Base-by-base conservation (phyloP, 306 rosid genomes). In the Cucurbita maxima region DNA sequence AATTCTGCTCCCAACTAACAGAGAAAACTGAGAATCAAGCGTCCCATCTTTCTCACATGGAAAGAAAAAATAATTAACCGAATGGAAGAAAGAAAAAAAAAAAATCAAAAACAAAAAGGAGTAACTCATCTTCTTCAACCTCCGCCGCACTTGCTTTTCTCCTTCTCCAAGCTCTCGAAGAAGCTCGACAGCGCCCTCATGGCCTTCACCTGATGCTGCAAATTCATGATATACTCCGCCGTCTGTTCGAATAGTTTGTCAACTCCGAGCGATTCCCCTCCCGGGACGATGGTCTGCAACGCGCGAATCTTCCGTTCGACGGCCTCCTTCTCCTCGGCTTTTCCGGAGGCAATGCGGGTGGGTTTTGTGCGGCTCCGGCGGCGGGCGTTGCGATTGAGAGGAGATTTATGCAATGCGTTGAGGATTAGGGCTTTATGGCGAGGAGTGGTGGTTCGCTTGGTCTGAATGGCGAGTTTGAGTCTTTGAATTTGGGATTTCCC, bases 201-300 rank as follows among this genome's bases (percentile, higher is more conserved):
- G 75, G 92, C 86, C 72, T 90, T 90, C 71, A 90, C 85, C 75
- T 86, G 96, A 55, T 61, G 82, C 83, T 87, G 97, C 82, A 94
- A 84, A 5, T 89, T 70, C 76, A 89, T 22, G 30, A 94, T 94
- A 75, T 94, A 94, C 1, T 81, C 89, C 22, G 98, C 98, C 41
- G 98, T 94, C 69, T 90, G 89, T 73, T 94, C 96, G 40, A 94
- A 94, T 0, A 94, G 95, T 67, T 86, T 80, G 81, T 90, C 98
- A 10, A 86, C 91, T 2, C 84, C 97, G 3, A 84, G 81, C 5
- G 87, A 80, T 45, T 86, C 97, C 0, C 96, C 95, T 5, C 89
- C 89, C 0, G 98, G 98, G 36, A 94, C 97, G 58, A 94, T 86
- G 84, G 78, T 87, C 89, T 94, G 92, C 82, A 94, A 83, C 73